Conservation (phyloP, 495 filamentous ascomycete genomes). For the Lepraria neglecta region DNA sequence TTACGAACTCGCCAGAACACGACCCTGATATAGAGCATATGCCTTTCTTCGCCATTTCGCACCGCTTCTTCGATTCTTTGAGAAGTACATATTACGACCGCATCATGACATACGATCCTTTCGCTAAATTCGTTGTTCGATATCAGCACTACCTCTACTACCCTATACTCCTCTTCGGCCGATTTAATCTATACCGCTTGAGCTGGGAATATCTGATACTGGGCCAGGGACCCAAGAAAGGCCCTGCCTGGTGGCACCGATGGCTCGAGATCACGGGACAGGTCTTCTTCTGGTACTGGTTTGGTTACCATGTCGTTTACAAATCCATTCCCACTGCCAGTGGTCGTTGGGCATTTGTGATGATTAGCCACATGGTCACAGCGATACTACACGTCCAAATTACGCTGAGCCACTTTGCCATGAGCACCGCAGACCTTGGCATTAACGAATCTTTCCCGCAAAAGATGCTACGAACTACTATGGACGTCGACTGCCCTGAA, state of each 20-base stretch:
- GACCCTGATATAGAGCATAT: constrained; percentile 97
- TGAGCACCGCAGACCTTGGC: constrained; percentile 89
- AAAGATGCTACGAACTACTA: constrained; percentile 93
- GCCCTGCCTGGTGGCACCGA: constrained; percentile 81
- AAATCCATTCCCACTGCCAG: constrained; percentile 62
- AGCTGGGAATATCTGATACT: constrained; percentile 76
- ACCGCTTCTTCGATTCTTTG: constrained; percentile 70
- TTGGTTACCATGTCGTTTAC: constrained; percentile 79
- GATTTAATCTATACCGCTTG: constrained; percentile 86
- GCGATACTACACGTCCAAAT: constrained; percentile 91
- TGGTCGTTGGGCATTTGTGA: constrained; percentile 65
- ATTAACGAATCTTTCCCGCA: constrained; percentile 87
- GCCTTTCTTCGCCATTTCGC: constrained; percentile 89
- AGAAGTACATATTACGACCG: constrained; percentile 85
- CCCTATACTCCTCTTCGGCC: constrained; percentile 71
- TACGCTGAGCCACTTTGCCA: constrained; percentile 92
- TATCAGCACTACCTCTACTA: constrained; percentile 86
- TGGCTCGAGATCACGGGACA: constrained; percentile 79
- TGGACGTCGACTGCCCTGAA: constrained; percentile 92
- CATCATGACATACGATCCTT: constrained; percentile 74
- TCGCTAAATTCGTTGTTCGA: constrained; percentile 62
- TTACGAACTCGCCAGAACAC: constrained; percentile 94
- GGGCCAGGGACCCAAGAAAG: constrained; percentile 72
- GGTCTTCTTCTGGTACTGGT: constrained; percentile 92
- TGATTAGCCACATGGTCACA: constrained; percentile 83